Percentiles rank a stretch among this genome's conserved stretches.
Conservation (phyloP, 2,329 filamentous ascomycete species). For the Pseudonectria foliicola region DNA sequence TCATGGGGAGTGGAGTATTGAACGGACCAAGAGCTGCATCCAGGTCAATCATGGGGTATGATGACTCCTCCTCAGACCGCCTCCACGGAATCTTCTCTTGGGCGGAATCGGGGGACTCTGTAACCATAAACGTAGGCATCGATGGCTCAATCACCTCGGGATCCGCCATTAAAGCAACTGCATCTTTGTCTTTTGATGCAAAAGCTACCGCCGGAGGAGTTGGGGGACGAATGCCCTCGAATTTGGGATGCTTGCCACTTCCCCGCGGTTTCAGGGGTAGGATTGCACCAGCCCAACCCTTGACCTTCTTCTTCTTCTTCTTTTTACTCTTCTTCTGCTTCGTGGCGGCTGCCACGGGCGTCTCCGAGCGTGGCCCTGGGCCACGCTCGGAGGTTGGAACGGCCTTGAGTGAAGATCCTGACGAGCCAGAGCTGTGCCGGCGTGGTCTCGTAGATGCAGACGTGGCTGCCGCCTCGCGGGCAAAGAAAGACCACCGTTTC, state of each 20-base stretch:
- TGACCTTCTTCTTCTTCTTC: constrained; percentile 60
- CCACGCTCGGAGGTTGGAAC: constrained; percentile 31
- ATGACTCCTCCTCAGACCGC: constrained; percentile 50
- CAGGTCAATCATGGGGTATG: constrained; percentile 81
- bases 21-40: constrained; percentile 91
- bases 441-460: constrained; percentile 40
- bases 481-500: constrained; percentile 57
- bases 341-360: constrained; percentile 10
- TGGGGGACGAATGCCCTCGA: constrained; percentile 32
- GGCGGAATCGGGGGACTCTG: constrained; percentile 29
- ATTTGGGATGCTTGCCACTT: constrained; percentile 35
- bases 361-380: constrained; percentile 22
- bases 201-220: constrained; percentile 37
- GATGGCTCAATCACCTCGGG: constrained; percentile 19
- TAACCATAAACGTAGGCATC: constrained; percentile 35
- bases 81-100: constrained; percentile 28
- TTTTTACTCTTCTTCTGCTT: constrained; percentile 25
- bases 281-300: constrained; percentile 62
- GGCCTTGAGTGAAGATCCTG: constrained; percentile 29
- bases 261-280: constrained; percentile 55
- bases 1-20: constrained; percentile 64
- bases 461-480: constrained; percentile 47
- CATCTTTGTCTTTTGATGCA: constrained; percentile 22
- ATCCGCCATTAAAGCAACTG: constrained; percentile 22
- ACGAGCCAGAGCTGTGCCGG: constrained; percentile 40